Base-by-base conservation (phyloP, 1,139 yeast genomes). In the Trichomonascaceae sp. region DNA sequence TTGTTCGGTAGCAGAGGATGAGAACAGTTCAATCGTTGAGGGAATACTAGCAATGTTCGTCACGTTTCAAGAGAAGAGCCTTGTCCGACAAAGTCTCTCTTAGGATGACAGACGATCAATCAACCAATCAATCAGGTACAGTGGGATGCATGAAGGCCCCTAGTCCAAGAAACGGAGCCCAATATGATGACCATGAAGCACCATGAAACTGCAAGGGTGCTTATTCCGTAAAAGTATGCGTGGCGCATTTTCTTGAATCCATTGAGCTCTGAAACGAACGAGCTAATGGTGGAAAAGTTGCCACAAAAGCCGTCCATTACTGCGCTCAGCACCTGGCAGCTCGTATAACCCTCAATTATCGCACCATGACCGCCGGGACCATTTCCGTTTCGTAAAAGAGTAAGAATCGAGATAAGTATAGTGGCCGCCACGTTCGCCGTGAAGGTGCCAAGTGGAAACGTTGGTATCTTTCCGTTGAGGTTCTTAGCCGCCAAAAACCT, bases 271-370 rank as follows among this genome's bases (percentile, higher is more conserved):
- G 69, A 72, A 3, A 79, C 67, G 46, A 84, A 77, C 0, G 94
- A 77, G 37, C 85, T 75, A 26, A 81, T 71, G 0, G 95, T 85
- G 26, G 89, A 74, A 31, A 81, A 55, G 3, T 74, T 66, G 0
- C 93, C 95, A 50, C 92, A 77, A 41, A 74, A 77, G 0, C 95
- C 95, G 43, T 71, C 69, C 9, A 60, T 64, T 1, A 82, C 53
- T 0, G 81, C 93, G 6, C 46, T 47, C 0, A 79, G 46, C 2
- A 77, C 71, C 26, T 69, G 71, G 41, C 80, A 69, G 1, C 66
- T 56, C 2, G 67, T 45, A 0, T 46, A 29, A 25, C 52, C 48
- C 1, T 54, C 40, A 1, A 71, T 52, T 4, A 74, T 46, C 25
- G 35, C 14, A 25, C 31, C 18, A 22, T 18, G 17, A 5, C 38